phyloP scores from a whole-genome alignment of 129 eudicot genomes.

The Flaveria ramosissima region DNA sequence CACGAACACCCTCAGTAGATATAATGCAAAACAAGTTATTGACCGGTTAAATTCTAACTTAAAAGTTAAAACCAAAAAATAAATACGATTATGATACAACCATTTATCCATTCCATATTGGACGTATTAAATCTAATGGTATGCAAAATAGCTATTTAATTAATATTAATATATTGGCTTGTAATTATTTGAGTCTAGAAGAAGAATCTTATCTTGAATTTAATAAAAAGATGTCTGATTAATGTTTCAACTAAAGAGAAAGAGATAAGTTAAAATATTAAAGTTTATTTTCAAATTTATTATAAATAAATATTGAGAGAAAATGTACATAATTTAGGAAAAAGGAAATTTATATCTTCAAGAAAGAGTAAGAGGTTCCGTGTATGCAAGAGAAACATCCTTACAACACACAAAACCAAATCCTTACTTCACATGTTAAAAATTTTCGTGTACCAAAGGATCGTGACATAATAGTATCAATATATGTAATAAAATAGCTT shows the following conservation, averaged over 20 bases:
- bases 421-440: neutral
- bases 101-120: neutral
- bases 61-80: neutral
- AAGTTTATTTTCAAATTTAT: neutral
- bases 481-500: too few species aligned
- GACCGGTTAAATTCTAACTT: neutral
- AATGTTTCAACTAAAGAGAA: neutral
- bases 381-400: conserved; percentile 24
- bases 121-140: neutral
- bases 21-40: too few species aligned
- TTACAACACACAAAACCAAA: conserved; percentile 17
- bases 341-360: conserved; percentile 9
- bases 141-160: neutral
- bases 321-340: neutral
- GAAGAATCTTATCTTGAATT: conserved; percentile 30
- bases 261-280: conserved; percentile 26
- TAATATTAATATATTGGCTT: neutral
- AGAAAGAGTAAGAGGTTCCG: conserved; percentile 34
- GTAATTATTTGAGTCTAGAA: conserved; percentile 26
- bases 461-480: too few species aligned
- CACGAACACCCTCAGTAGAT: too few species aligned
- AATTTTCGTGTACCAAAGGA: neutral
- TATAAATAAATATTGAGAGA: neutral
- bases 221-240: conserved; percentile 8
- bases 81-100: neutral